Evolutionary conservation across 2,329 filamentous ascomycete species (phyloP), one percentile per base, ranked within the genome.

Genomic region (Fusarium sp.): DNA sequence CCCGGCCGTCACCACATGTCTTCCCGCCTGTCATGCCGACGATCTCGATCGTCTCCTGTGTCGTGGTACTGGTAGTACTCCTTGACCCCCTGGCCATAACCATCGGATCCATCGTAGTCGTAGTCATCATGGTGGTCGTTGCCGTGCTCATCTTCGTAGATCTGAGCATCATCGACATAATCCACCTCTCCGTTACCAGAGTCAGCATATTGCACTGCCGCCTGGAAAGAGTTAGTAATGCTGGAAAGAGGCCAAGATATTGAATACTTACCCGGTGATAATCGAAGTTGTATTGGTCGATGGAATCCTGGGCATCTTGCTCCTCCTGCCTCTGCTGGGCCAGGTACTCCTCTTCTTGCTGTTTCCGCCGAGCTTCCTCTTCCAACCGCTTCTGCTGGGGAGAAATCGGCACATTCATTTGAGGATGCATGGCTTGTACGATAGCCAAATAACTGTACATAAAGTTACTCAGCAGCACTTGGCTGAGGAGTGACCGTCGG

Each of bases 371-470:
- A 59, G 86, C 84, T 74, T 89, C 88, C 64, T 90, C 88, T 70
- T 91, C 89, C 62, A 90, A 82, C 62, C 87, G 86, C 79, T 90
- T 90, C 80, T 93, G 92, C 78, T 95, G 95, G 38, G 93, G 91
- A 17, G 93, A 95, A 38, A 93, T 90, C n/a, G 94, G 94, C 50
- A 97, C 92, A 79, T 97, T 94, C 84, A 98, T 94, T 80, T 97
- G 94, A 50, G 97, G 97, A 82, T 99, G 97, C 94, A 98, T 98
- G 79, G 97, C 95, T 84, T 99, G 97, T 54, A 99, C 97, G 83
- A 98, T 99, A 71, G 97, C 97, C 74, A 99, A 89, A 82, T 99
- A 99, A 66, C 95, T 97, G 85, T 99, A 99, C 97, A 99, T 99
- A 84, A 99, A 99, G 82, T 99, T 99, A 84, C 95, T 98, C 76